These are phyloP conservation scores for Monosporascus ibericus DNA, from an alignment of 2,329 filamentous ascomycete genomes.

Conservation along the genomic window DNA sequence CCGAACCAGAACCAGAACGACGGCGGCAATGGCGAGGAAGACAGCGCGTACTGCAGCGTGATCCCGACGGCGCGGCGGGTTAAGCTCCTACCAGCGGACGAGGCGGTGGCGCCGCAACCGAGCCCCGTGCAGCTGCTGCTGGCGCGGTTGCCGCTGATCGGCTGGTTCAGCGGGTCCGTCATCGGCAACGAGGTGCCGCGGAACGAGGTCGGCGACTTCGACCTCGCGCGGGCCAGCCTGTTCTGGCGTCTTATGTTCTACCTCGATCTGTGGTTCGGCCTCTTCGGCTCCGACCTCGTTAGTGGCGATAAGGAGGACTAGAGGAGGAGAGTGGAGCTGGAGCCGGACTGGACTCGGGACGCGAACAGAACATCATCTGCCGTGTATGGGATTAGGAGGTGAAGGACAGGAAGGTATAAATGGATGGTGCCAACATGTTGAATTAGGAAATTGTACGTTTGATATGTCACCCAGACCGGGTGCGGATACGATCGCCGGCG, in stretches of 20 bases:
- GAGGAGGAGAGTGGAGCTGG: too few relatives aligned
- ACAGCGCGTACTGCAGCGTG: slow-evolving; percentile 48
- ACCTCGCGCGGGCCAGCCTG: slow-evolving; percentile 61
- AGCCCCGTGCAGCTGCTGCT: slow-evolving; percentile 59
- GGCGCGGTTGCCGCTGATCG: slow-evolving; percentile 61
- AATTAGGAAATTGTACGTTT: too few relatives aligned
- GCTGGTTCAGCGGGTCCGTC: slow-evolving; percentile 66
- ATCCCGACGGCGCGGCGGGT: slow-evolving; percentile 63
- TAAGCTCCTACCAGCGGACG: slow-evolving; percentile 60
- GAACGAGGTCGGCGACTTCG: slow-evolving; percentile 68
- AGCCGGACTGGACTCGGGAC: too few relatives aligned
- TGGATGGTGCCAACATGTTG: too few relatives aligned
- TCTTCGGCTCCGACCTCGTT: slow-evolving; percentile 55
- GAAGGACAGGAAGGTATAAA: too few relatives aligned
- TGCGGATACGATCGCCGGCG: neutral
- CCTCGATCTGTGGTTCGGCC: slow-evolving; percentile 51
- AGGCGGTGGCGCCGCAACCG: slow-evolving; percentile 64
- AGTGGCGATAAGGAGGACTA: slow-evolving; percentile 54
- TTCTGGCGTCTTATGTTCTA: slow-evolving; percentile 64
- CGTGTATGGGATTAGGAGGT: too few relatives aligned
- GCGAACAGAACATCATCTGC: too few relatives aligned
- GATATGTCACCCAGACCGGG: neutral
- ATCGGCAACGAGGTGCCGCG: slow-evolving; percentile 72
- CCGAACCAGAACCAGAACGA: slow-evolving; percentile 2
- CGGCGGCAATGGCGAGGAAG: slow-evolving; percentile 22